Conservation (phyloP, 805 yeast species). For the Lipomyces mesembrius region DNA sequence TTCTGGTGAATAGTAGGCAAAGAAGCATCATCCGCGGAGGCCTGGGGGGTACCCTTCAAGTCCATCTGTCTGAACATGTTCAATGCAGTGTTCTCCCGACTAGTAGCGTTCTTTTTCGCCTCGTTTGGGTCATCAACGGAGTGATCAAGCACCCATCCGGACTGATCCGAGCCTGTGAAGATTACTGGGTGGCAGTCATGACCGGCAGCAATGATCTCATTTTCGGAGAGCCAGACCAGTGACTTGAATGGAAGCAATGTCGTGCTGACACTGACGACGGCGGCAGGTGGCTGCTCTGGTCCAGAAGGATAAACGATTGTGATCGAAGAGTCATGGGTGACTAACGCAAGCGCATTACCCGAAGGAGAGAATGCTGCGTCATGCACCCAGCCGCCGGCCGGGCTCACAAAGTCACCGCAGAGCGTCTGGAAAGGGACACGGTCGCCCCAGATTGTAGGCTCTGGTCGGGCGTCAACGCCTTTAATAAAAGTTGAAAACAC, state of each 20-base stretch:
- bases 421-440: constrained; percentile 92
- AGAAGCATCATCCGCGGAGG: constrained; percentile 51
- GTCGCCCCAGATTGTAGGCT: constrained; percentile 87
- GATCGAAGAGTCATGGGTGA: constrained; percentile 84
- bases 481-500: constrained; percentile 89
- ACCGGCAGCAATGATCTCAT: constrained; percentile 82
- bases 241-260: constrained; percentile 80
- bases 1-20: constrained; percentile 87
- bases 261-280: constrained; percentile 63
- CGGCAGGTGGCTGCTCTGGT: constrained; percentile 64
- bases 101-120: constrained; percentile 51
- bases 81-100: constrained; percentile 57
- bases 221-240: constrained; percentile 68
- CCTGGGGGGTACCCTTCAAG: constrained; percentile 77
- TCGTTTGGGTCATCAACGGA: constrained; percentile 63
- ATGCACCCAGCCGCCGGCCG: constrained; percentile 87
- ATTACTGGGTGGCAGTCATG: constrained; percentile 89
- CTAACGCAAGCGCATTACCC: constrained; percentile 79
- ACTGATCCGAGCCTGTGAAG: constrained; percentile 65
- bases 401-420: constrained; percentile 76
- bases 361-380: constrained; percentile 83
- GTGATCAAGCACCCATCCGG: constrained; percentile 62
- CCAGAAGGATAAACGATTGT: constrained; percentile 79
- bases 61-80: constrained; percentile 96
- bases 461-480: constrained; percentile 83